A percentile compares a stretch with the other conserved stretches of the same genome.
phyloP scores from a whole-genome alignment of 306 rosid species.

The Ammopiptanthus mongolicus region DNA sequence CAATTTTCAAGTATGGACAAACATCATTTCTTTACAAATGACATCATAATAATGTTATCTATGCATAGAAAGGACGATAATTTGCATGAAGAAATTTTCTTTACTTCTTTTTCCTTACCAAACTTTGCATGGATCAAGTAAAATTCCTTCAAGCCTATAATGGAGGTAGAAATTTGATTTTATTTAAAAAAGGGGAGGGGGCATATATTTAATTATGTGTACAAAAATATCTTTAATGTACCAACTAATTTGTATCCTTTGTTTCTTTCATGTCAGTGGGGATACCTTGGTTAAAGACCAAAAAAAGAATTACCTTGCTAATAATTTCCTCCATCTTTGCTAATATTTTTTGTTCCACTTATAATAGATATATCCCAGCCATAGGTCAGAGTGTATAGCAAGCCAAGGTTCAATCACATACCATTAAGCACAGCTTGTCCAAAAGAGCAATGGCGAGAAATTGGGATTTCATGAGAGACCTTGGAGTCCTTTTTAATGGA shows the following conservation, averaged over 20 bases:
- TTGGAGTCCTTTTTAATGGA: constrained; percentile 50
- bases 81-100: not conserved
- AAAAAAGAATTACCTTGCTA: not conserved
- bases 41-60: not conserved
- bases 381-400: not conserved
- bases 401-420: constrained; percentile 19
- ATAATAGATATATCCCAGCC: not conserved
- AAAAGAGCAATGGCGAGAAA: constrained; percentile 61
- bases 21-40: not conserved
- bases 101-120: not conserved
- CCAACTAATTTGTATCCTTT: not conserved
- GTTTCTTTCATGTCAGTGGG: not conserved
- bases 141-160: not conserved
- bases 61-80: not conserved
- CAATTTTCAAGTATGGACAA: not conserved
- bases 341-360: not conserved
- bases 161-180: not conserved
- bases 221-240: not conserved
- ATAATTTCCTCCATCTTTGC: not conserved
- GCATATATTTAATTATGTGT: not conserved
- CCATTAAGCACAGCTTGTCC: constrained; percentile 87
- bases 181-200: not conserved
- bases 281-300: not conserved
- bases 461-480: constrained; percentile 64
- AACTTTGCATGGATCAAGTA: not conserved